Evolutionary conservation across 768 basidiomycete species (phyloP), one percentile per base, ranked within the genome.

Genomic region (Boletus coccyginus): DNA sequence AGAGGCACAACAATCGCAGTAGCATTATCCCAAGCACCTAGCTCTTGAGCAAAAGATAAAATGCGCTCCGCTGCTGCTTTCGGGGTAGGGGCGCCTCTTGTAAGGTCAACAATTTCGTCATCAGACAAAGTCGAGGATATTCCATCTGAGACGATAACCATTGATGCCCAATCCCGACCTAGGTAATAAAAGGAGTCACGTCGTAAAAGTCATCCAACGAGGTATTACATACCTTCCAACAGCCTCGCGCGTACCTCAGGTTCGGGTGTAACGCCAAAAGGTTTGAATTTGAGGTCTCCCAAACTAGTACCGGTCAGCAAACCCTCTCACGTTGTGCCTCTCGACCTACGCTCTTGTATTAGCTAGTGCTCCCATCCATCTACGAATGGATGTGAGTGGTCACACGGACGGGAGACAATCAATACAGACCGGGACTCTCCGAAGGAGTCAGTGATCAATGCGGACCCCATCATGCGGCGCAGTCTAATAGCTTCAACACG

Each of bases 341-440:
- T 51, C 35, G 49, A 66, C 83, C 65, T 64, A 91, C 88, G 92
- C 87, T 74, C 96, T 76, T 3, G 96, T 98, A 62, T 98, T 98
- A 32, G 87, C 90, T 35, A 98, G 76, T 5, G 87, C 92, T 14
- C 95, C 96, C 90, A 97, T 96, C 92, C 93, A 96, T 47, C 91
- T 92, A 56, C 13, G n/a, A 48, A 39, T 32, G 10, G 16, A 36
- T 38, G 31, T 57, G 53, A 52, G 50, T 27, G 5, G 16, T 43
- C 32, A 33, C 32, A 31, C 36, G 50, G 55, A 50, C 13, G 19
- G 35, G 32, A 27, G 12, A 29, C 27, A 21, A 52, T 19, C 5
- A 33, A 8, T 21, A 66, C 75, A 73, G 69, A 92, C 85, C 95
- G 78, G 32, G 87, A 84, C 78, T 98, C 95, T 8, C 96, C 95